Percentiles rank a stretch among this genome's conserved stretches.
phyloP scores from a whole-genome alignment of 306 rosid genomes.

The Acacia confusa region DNA sequence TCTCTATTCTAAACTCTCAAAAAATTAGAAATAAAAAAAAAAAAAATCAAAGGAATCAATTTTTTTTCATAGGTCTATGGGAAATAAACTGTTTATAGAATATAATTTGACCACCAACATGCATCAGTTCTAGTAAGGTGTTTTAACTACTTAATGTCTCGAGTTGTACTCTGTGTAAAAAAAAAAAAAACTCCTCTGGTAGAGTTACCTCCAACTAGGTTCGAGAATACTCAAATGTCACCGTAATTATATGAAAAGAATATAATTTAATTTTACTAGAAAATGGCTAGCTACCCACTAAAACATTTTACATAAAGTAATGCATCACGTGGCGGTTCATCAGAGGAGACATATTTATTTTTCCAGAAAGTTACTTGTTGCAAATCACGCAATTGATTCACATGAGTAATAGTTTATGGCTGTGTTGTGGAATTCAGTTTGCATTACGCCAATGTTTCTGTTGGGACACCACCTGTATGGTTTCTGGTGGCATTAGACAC shows the following conservation, averaged over 20 bases:
- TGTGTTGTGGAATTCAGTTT: constrained; percentile 57
- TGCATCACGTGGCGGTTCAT: not conserved
- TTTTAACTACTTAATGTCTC: too few species aligned
- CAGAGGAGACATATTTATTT: not conserved
- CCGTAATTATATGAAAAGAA: too few species aligned
- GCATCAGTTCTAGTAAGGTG: too few species aligned
- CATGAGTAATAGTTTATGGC: not conserved
- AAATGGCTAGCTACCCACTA: not conserved
- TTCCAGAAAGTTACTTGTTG: not conserved
- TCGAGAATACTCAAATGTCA: too few species aligned
- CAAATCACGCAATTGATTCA: not conserved
- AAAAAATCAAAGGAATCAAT: not conserved
- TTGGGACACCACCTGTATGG: constrained; percentile 72
- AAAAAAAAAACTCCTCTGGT: too few species aligned
- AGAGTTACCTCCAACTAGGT: too few species aligned
- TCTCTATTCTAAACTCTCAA: too few species aligned
- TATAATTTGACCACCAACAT: not conserved
- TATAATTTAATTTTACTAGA: not conserved
- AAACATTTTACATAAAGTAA: not conserved
- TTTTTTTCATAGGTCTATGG: not conserved
- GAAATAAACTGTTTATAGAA: not conserved
- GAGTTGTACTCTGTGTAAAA: too few species aligned
- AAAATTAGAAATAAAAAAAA: too few species aligned
- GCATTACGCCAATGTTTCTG: constrained; percentile 74
- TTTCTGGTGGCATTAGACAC: constrained; percentile 92